phyloP scores from a whole-genome alignment of 192 early-diverging fungal genomes.

The Coemansia umbellata region DNA sequence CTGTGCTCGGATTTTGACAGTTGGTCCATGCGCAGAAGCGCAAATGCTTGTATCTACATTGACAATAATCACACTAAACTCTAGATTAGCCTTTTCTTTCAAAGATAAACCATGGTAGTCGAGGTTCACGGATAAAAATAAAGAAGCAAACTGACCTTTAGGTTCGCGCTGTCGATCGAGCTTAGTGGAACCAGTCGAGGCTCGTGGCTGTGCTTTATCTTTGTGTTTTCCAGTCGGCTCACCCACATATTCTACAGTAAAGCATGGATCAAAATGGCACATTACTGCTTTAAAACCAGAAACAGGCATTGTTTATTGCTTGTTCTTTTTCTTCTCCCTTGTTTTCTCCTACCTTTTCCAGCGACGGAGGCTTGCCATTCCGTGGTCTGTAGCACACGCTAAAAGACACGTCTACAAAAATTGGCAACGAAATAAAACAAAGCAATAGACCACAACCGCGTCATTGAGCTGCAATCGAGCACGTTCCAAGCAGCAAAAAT shows the following conservation, averaged over 20 bases:
- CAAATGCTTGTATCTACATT: constrained; percentile 44
- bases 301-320: not conserved
- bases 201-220: not conserved
- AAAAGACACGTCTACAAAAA: too few species aligned
- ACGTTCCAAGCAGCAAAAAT: too few species aligned
- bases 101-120: constrained; percentile 3
- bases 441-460: too few species aligned
- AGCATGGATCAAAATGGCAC: too few species aligned
- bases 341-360: constrained; percentile 21
- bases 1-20: too few species aligned
- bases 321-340: not conserved
- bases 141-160: constrained; percentile 14
- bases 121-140: not conserved
- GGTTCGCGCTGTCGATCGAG: constrained; percentile 19
- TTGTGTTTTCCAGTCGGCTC: constrained; percentile 10
- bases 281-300: not conserved
- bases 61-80: not conserved
- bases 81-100: not conserved
- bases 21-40: constrained; percentile 19
- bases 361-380: constrained; percentile 21
- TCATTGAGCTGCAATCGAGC: too few species aligned
- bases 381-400: constrained; percentile 27
- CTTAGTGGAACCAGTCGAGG: constrained; percentile 28
- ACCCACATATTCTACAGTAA: constrained; percentile 44
- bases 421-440: too few species aligned